Percentiles rank a stretch among this genome's conserved stretches.
These are phyloP conservation scores for Psilocybe mexicana DNA, from an alignment of 1,284 basidiomycete species.

Conservation along the genomic window DNA sequence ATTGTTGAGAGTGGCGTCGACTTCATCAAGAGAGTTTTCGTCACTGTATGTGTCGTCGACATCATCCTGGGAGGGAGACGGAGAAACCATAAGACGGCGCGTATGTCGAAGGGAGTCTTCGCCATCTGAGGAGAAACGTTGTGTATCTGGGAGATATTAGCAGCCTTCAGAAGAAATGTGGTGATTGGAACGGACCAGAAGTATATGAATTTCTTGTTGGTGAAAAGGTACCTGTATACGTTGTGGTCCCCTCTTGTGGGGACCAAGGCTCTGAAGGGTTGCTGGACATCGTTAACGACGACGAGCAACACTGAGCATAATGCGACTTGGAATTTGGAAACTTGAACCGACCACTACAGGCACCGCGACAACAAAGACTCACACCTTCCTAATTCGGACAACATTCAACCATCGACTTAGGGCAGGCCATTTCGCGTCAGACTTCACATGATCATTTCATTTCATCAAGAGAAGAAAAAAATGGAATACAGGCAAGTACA, in stretches of 20 bases:
- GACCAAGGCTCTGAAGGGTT: slow-evolving; percentile 41
- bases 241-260: slow-evolving; percentile 37
- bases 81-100: slow-evolving; percentile 40
- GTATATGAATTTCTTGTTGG: slow-evolving; percentile 43
- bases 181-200: slow-evolving; percentile 23
- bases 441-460: neutral
- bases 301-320: slow-evolving; percentile 3
- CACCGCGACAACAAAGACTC: neutral
- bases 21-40: slow-evolving; percentile 55
- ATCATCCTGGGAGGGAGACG: slow-evolving; percentile 33
- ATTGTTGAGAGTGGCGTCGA: slow-evolving; percentile 64
- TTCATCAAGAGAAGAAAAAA: neutral
- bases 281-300: slow-evolving; percentile 35
- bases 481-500: no score
- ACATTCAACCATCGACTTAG: slow-evolving; percentile 13
- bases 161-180: neutral
- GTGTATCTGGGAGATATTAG: slow-evolving; percentile 31
- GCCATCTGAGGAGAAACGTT: slow-evolving; percentile 36
- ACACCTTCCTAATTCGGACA: slow-evolving; percentile 7
- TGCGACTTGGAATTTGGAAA: neutral
- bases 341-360: neutral
- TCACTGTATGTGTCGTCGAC: slow-evolving; percentile 45
- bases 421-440: neutral
- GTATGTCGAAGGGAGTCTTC: slow-evolving; percentile 33
- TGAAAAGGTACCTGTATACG: slow-evolving; percentile 33